phyloP scores from a whole-genome alignment of 352 stramenopile genomes.

The Pythium pectinolyticum region DNA sequence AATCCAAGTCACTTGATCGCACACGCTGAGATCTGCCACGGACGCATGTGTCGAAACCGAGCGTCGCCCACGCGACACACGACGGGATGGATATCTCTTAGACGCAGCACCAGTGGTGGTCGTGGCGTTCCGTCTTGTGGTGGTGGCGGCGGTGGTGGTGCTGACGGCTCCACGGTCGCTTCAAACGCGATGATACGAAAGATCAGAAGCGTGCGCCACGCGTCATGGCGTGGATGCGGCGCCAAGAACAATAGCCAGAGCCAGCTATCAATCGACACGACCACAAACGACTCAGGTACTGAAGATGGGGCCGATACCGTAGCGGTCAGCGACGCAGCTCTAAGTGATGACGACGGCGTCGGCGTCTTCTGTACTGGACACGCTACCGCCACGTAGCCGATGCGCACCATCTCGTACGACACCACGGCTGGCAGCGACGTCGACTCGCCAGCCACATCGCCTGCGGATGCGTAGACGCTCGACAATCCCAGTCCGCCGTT shows the following conservation, averaged over 20 bases:
- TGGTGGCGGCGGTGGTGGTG: too few species aligned
- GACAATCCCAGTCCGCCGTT: slow-evolving; percentile 2
- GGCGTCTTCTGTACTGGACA: too few species aligned
- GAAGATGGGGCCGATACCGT: background rate
- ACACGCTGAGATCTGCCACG: background rate
- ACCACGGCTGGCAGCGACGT: background rate
- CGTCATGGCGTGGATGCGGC: background rate
- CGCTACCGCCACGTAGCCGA: slow-evolving; percentile 1
- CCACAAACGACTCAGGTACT: background rate
- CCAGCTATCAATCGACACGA: slow-evolving; percentile 1
- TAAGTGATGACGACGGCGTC: too few species aligned
- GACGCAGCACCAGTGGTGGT: too few species aligned
- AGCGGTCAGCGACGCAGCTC: too few species aligned
- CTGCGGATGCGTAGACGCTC: background rate
- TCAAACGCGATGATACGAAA: background rate
- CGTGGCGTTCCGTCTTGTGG: too few species aligned
- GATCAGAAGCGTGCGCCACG: background rate
- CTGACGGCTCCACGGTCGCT: background rate
- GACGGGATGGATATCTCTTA: background rate
- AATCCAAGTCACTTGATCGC: background rate
- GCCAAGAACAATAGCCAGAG: background rate
- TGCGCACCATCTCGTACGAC: background rate
- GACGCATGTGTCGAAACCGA: background rate
- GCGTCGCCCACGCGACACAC: background rate
- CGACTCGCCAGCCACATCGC: too few species aligned